Conservation (phyloP, 306 rosid genomes). For the Prunus campanulata region DNA sequence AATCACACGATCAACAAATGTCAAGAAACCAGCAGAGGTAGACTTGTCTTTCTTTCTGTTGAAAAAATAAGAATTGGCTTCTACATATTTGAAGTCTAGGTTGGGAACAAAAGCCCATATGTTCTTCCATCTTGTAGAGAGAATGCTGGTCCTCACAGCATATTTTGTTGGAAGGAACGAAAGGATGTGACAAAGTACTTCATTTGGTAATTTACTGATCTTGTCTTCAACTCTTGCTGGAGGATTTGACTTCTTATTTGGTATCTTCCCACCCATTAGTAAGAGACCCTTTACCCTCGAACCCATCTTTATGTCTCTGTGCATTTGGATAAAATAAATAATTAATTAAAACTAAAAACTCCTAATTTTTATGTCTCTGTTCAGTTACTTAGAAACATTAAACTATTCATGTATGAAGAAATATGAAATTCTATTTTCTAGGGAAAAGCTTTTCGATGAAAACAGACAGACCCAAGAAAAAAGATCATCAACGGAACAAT, state of each 20-base stretch:
- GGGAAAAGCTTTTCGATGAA: neutral
- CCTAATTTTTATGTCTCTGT: too few relatives aligned
- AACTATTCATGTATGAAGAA: neutral
- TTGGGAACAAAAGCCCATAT: neutral
- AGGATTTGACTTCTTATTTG: neutral
- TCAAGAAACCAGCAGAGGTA: neutral
- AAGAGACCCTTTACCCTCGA: neutral
- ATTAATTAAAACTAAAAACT: neutral
- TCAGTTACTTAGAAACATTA: too few relatives aligned
- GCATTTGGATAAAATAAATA: neutral
- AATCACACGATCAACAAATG: neutral
- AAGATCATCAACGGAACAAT: fast-evolving
- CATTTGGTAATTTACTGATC: neutral
- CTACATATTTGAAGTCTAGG: neutral
- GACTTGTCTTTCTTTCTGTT: neutral
- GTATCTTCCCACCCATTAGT: too few relatives aligned
- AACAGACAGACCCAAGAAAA: neutral
- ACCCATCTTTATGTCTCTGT: neutral
- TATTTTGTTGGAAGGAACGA: neutral
- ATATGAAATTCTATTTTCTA: neutral
- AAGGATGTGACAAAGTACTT: neutral
- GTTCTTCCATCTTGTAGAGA: neutral
- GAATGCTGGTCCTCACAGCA: neutral
- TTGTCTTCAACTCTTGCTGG: neutral
- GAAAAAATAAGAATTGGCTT: neutral